These are phyloP conservation scores for Populus euphratica DNA, from an alignment of 345 rosid species.

Conservation along the genomic window DNA sequence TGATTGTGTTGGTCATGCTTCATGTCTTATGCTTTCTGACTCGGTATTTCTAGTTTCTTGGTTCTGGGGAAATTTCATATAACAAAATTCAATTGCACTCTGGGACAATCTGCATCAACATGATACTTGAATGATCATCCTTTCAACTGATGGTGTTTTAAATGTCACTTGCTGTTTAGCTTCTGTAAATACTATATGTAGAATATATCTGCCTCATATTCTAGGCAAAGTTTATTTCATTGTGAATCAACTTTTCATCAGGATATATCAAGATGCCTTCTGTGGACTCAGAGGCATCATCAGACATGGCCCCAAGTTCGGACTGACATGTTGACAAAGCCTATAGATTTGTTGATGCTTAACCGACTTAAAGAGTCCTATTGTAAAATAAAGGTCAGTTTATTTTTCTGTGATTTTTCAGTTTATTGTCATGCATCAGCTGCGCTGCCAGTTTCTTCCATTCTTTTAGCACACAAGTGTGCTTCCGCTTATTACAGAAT, in stretches of 20 bases:
- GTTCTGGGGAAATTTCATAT: neutral
- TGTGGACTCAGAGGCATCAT: constrained; percentile 94
- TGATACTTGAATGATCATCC: neutral
- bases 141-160: neutral
- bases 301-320: constrained; percentile 88
- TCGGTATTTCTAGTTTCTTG: neutral
- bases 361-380: constrained; percentile 72
- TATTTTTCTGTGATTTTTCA: neutral
- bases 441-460: neutral
- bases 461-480: neutral
- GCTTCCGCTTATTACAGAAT: neutral
- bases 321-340: constrained; percentile 72
- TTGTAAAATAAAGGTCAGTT: constrained; percentile 71
- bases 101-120: neutral
- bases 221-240: neutral
- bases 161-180: neutral
- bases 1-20: neutral
- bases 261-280: constrained; percentile 96
- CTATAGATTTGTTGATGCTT: constrained; percentile 79
- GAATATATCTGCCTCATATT: neutral
- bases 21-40: neutral
- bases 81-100: neutral
- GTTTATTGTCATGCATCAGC: neutral
- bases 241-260: constrained; percentile 25
- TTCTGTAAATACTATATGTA: neutral